Evolutionary conservation across 2,329 filamentous ascomycete species (phyloP), one percentile per base, ranked within the genome.

Genomic region (Fusarium solani-melongenae): DNA sequence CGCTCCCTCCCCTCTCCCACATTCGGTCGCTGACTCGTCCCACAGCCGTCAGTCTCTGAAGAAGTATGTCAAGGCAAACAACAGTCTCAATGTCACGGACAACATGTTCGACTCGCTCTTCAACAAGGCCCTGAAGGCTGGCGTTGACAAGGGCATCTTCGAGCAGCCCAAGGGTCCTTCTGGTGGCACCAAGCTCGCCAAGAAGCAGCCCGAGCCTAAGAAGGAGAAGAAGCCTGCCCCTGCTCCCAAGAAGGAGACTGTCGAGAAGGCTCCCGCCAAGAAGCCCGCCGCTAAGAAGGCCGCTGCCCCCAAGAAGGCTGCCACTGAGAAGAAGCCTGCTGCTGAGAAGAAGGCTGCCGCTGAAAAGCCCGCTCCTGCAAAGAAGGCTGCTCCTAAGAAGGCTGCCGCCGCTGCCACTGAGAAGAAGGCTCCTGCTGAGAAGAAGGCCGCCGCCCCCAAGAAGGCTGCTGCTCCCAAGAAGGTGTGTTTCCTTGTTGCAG

Each of bases 121-220:
- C 90, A 96, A 96, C 91, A 93, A 92, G 84, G 94, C 94, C 62
- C 88, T 97, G 81, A 91, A 92, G 85, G 86, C 87, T 69, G 95
- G 95, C 83, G 94, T 95, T 78, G 94, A 97, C 80, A 95, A 93
- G 88, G 94, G 93, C 72, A 89, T 93, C 79, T 98, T 98, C 82
- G 89, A 92, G 81, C 94, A 96, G 83, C 95, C 95, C 80, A 98
- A 98, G 91, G 95, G 94, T 79, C 89, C 94, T 69, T 98, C 95
- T 73, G 95, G 95, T 70, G 93, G 94, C 76, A 94, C 96, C 84
- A 98, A 98, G 92, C 92, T 98, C 69, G 93, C 92, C 69, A 96
- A 96, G 91, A 95, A 94, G 88, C 83, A 87, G 75, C 78, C 80
- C 24, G 82, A 83, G 75, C 77, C 82, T 61, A 84, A 84, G 81